A percentile compares a stretch with the other conserved stretches of the same genome.
These are phyloP conservation scores for Ascosphaera acerosa DNA, from an alignment of 2,329 filamentous ascomycete species.

Conservation along the genomic window DNA sequence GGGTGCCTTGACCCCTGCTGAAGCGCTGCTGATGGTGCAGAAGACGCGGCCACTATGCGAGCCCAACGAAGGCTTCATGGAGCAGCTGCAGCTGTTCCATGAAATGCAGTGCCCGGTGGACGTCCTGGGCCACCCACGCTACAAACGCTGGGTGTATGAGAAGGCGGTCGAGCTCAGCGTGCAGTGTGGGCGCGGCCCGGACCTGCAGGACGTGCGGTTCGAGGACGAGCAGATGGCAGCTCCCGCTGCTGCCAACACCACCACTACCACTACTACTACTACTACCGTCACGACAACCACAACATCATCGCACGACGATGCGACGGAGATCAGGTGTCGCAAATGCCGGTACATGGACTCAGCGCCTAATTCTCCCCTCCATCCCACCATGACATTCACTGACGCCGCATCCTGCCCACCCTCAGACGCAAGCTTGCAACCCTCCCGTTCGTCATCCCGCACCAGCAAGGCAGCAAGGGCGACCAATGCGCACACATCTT, in stretches of 20 bases:
- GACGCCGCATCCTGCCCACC: constrained; percentile 1
- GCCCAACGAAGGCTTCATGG: constrained; percentile 79
- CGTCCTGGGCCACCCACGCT: constrained; percentile 43
- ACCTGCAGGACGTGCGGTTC: constrained; percentile 51
- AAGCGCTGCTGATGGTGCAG: constrained; percentile 46
- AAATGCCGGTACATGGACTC: constrained; percentile 47
- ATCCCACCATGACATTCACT: not conserved
- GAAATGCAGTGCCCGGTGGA: constrained; percentile 56
- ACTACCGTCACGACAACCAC: no score
- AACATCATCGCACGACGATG: no score
- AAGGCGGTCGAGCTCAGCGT: constrained; percentile 40
- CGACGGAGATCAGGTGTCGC: constrained; percentile 53
- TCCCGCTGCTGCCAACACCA: no score
- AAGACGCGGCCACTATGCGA: constrained; percentile 52
- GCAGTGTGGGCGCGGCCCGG: constrained; percentile 54
- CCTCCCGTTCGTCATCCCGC: constrained; percentile 40
- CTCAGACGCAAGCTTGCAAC: constrained; percentile 34
- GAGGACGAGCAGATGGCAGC: constrained; percentile 23
- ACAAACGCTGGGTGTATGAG: constrained; percentile 54
- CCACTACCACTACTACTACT: no score
- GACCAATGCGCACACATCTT: constrained; percentile 61
- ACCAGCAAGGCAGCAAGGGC: constrained; percentile 18
- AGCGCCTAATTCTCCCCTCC: constrained; percentile 4
- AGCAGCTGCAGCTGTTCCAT: constrained; percentile 67
- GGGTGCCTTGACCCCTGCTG: constrained; percentile 30